phyloP scores from a whole-genome alignment of 768 basidiomycete genomes.

The Hydnomerulius pinastri region DNA sequence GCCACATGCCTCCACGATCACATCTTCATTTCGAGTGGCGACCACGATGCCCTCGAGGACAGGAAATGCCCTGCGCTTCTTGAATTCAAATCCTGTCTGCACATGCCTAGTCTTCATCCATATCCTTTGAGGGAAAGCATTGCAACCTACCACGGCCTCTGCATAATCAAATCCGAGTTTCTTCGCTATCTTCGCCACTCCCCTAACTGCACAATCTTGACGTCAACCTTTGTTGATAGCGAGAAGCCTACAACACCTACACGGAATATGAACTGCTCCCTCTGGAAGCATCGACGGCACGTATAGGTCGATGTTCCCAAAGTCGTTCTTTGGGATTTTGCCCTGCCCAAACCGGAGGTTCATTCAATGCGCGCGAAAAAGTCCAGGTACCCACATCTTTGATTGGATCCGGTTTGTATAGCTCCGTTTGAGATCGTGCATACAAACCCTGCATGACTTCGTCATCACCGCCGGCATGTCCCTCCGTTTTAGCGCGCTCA shows the following conservation, averaged over 20 bases:
- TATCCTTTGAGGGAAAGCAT: conserved; percentile 13
- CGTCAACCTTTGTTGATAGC: conserved; percentile 12
- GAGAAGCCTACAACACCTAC: conserved; percentile 49
- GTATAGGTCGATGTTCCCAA: conserved; percentile 96
- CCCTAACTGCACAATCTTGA: conserved; percentile 59
- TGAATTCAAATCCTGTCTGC: conserved; percentile 96
- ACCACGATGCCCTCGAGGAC: conserved; percentile 85
- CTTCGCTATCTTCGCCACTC: conserved; percentile 85
- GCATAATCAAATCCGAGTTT: conserved; percentile 87
- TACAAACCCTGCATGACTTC: conserved; percentile 88
- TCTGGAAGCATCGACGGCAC: conserved; percentile 91
- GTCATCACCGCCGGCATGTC: conserved; percentile 42
- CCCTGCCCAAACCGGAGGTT: conserved; percentile 54
- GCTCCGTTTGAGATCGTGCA: conserved; percentile 79
- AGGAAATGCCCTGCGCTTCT: conserved; percentile 85
- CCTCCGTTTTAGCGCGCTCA: conserved; percentile 38
- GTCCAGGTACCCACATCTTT: conserved; percentile 61
- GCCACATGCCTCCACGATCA: conserved; percentile 68
- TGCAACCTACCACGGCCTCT: conserved; percentile 85
- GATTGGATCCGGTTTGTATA: conserved; percentile 78
- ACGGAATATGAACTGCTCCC: conserved; percentile 88
- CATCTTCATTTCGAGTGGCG: conserved; percentile 74
- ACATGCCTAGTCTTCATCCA: conserved; percentile 1
- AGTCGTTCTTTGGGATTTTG: conserved; percentile 90
- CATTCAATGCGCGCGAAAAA: conserved; percentile 10